These are phyloP conservation scores for Clitopilus hobsonii DNA, from an alignment of 768 basidiomycete species.

Conservation along the genomic window DNA sequence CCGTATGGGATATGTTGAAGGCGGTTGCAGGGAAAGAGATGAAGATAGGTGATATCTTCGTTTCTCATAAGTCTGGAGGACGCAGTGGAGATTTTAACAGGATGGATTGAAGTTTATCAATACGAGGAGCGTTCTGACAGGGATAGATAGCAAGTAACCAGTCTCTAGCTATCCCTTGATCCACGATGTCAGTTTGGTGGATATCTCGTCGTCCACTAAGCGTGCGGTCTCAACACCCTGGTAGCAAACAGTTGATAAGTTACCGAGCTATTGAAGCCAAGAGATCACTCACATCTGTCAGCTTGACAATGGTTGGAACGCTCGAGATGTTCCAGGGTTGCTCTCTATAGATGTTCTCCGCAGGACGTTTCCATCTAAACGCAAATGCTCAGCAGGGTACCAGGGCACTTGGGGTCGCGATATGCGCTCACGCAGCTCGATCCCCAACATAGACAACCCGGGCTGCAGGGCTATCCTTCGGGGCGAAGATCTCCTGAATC, in stretches of 20 bases:
- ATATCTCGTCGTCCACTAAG: conserved; percentile 39
- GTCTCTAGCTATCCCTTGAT: background rate
- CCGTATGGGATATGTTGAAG: conserved; percentile 94
- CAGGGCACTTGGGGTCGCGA: no score
- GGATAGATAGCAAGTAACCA: background rate
- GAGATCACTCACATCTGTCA: conserved; percentile 44
- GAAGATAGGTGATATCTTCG: conserved; percentile 66
- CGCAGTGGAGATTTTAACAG: conserved; percentile 64
- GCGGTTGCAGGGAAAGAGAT: conserved; percentile 86
- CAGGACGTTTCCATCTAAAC: conserved; percentile 60
- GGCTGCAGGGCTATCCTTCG: conserved; percentile 42
- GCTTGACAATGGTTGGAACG: conserved; percentile 65
- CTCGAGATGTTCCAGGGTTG: conserved; percentile 55
- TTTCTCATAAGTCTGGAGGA: conserved; percentile 69
- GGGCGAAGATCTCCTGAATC: conserved; percentile 46
- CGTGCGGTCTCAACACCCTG: conserved; percentile 36
- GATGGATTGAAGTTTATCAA: background rate
- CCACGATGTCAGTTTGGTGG: conserved; percentile 7
- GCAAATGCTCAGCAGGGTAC: conserved; percentile 11
- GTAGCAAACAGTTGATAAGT: conserved; percentile 4
- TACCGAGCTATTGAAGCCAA: conserved; percentile 2
- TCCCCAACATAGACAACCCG: conserved; percentile 69
- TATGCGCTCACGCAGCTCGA: conserved; percentile 57
- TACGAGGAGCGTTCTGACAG: background rate
- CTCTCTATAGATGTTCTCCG: conserved; percentile 50